Percentiles rank a stretch among this genome's conserved stretches.
Evolutionary conservation across 768 basidiomycete species (phyloP).

Genomic region (Tricholoma saponaceum): DNA sequence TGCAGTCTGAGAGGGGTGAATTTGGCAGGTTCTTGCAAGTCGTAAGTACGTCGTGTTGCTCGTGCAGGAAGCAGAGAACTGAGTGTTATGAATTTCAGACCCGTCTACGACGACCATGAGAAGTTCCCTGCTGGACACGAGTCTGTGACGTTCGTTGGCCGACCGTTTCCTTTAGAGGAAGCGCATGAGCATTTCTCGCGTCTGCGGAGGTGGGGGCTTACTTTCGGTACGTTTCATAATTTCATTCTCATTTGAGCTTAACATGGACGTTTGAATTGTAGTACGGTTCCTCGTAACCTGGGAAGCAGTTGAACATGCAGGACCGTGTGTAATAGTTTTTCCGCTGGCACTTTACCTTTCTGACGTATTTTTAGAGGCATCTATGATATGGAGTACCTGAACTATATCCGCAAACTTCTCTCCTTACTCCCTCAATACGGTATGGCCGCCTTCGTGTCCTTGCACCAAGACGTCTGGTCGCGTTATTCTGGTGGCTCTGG

Average conservation of each 20-base stretch:
- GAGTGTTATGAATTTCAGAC: constrained; percentile 37
- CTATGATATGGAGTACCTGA: constrained; percentile 81
- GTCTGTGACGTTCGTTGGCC: constrained; percentile 77
- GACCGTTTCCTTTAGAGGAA: constrained; percentile 89
- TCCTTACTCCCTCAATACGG: constrained; percentile 70
- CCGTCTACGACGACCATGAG: constrained; percentile 62
- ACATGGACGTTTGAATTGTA: constrained; percentile 22
- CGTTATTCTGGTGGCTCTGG: constrained; percentile 93
- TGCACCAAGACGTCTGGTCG: constrained; percentile 97
- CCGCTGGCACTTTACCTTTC: not conserved
- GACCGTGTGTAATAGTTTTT: constrained; percentile 58
- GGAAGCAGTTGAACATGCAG: constrained; percentile 95
- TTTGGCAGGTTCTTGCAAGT: constrained; percentile 78
- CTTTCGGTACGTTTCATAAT: constrained; percentile 59
- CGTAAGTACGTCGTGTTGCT: constrained; percentile 40
- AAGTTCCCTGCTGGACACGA: constrained; percentile 63
- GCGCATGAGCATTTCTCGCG: constrained; percentile 82
- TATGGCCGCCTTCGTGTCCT: constrained; percentile 66
- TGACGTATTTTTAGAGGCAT: constrained; percentile 49
- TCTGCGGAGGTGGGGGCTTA: constrained; percentile 82
- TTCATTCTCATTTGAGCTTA: not conserved
- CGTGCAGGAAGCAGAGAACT: constrained; percentile 5
- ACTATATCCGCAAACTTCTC: constrained; percentile 70
- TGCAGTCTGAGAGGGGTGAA: constrained; percentile 84
- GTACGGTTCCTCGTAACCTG: constrained; percentile 94